Evolutionary conservation across 1,139 yeast genomes (phyloP).

Genomic region (Debaryomyces sp.): DNA sequence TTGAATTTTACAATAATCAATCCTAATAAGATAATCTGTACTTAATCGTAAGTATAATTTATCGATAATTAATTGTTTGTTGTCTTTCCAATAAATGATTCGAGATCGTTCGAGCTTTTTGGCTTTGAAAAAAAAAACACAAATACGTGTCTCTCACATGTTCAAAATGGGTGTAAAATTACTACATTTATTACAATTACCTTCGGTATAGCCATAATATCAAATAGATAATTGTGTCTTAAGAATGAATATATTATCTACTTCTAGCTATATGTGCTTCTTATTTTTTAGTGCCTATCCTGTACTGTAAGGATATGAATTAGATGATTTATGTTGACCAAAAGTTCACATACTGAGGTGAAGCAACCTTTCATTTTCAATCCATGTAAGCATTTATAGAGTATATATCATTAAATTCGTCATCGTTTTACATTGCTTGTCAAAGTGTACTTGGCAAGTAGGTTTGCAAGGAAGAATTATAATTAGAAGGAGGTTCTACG

Average conservation of each 20-base stretch:
- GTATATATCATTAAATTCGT: background rate
- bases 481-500: too few relatives aligned
- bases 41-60: constrained; percentile 1
- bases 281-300: background rate
- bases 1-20: background rate
- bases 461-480: too few relatives aligned
- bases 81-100: background rate
- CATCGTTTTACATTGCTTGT: background rate
- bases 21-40: constrained; percentile 1
- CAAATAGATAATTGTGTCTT: background rate
- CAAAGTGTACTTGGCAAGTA: background rate
- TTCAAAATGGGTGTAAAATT: background rate
- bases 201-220: background rate
- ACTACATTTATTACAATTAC: background rate
- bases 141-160: constrained; percentile 9
- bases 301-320: background rate
- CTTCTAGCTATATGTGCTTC: background rate
- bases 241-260: background rate
- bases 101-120: background rate
- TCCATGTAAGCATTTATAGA: background rate
- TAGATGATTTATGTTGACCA: background rate
- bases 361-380: background rate
- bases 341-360: background rate
- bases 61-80: background rate
- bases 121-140: constrained; percentile 4